These are phyloP conservation scores for Onygena corvina DNA, from an alignment of 2,329 filamentous ascomycete genomes.

Conservation along the genomic window DNA sequence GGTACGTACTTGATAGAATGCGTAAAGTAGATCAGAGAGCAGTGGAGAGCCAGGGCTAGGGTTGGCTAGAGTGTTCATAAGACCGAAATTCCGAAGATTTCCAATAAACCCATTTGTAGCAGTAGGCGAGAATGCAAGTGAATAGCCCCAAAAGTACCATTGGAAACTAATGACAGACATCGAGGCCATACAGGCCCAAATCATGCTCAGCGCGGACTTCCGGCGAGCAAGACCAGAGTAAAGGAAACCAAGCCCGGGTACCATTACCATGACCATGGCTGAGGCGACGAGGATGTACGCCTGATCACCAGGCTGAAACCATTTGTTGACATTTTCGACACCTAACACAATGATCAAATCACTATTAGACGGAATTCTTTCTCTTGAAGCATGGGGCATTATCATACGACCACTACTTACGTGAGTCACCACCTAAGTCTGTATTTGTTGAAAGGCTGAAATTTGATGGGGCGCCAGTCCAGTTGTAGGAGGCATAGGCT, in stretches of 20 bases:
- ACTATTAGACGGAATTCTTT: not conserved
- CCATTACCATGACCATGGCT: slow-evolving; percentile 92
- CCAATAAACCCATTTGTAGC: slow-evolving; percentile 86
- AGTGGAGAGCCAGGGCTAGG: slow-evolving; percentile 84
- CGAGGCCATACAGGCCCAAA: slow-evolving; percentile 94
- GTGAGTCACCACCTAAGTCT: slow-evolving; percentile 61
- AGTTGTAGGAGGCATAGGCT: slow-evolving; percentile 40
- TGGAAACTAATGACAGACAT: slow-evolving; percentile 87
- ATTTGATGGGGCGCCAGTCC: slow-evolving; percentile 36
- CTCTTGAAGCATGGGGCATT: no score
- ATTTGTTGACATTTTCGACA: slow-evolving; percentile 84
- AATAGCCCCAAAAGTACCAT: slow-evolving; percentile 99
- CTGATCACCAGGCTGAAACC: slow-evolving; percentile 83
- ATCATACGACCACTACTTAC: slow-evolving; percentile 42
- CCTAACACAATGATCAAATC: slow-evolving; percentile 39
- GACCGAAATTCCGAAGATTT: slow-evolving; percentile 74
- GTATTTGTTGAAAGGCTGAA: slow-evolving; percentile 39
- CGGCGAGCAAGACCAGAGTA: slow-evolving; percentile 95
- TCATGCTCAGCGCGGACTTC: slow-evolving; percentile 93
- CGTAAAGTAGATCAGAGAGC: slow-evolving; percentile 79
- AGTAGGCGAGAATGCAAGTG: slow-evolving; percentile 72
- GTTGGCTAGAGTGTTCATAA: slow-evolving; percentile 67
- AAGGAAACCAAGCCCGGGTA: slow-evolving; percentile 90
- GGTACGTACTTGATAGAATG: slow-evolving; percentile 69
- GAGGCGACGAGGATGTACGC: slow-evolving; percentile 83